Evolutionary conservation across 2,329 filamentous ascomycete species (phyloP).

Genomic region (Coleophoma cylindrospora): DNA sequence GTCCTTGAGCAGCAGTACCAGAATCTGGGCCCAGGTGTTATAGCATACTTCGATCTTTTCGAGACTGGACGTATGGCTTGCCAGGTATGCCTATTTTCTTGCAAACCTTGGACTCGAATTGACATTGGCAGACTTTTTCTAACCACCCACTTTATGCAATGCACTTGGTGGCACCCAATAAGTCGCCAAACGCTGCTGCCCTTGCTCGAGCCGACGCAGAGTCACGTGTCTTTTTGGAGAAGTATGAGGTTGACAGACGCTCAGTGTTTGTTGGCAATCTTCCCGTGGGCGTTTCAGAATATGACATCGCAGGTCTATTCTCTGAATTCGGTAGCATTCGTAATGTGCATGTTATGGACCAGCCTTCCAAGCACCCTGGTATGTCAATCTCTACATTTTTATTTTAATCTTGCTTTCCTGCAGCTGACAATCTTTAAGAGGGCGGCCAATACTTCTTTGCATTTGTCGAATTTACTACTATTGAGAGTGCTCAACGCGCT

Average conservation of each 20-base stretch:
- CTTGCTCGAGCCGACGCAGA: too few species aligned
- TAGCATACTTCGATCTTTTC: slow-evolving; percentile 46
- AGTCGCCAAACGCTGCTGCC: slow-evolving; percentile 4
- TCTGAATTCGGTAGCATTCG: slow-evolving; percentile 32
- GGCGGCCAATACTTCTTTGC: slow-evolving; percentile 26
- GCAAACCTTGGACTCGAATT: too few species aligned
- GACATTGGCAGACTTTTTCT: slow-evolving; percentile 8
- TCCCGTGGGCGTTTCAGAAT: slow-evolving; percentile 30
- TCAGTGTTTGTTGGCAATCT: slow-evolving; percentile 44
- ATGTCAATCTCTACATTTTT: slow-evolving; percentile 4
- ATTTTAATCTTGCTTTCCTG: background rate
- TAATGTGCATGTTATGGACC: slow-evolving; percentile 25
- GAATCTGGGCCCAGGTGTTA: slow-evolving; percentile 21
- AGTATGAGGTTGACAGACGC: slow-evolving; percentile 38
- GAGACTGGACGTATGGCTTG: slow-evolving; percentile 45
- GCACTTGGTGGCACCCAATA: slow-evolving; percentile 28
- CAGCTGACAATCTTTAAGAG: slow-evolving; percentile 17
- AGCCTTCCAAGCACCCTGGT: slow-evolving; percentile 24
- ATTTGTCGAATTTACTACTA: slow-evolving; percentile 27
- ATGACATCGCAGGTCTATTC: slow-evolving; percentile 31
- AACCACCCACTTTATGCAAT: slow-evolving; percentile 24
- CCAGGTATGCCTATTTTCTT: slow-evolving; percentile 31
- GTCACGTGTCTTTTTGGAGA: slow-evolving; percentile 15
- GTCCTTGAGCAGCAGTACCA: too few species aligned
- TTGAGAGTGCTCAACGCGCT: slow-evolving; percentile 13